Base-by-base conservation (phyloP, 306 rosid genomes). In the Quercus wislizeni region DNA sequence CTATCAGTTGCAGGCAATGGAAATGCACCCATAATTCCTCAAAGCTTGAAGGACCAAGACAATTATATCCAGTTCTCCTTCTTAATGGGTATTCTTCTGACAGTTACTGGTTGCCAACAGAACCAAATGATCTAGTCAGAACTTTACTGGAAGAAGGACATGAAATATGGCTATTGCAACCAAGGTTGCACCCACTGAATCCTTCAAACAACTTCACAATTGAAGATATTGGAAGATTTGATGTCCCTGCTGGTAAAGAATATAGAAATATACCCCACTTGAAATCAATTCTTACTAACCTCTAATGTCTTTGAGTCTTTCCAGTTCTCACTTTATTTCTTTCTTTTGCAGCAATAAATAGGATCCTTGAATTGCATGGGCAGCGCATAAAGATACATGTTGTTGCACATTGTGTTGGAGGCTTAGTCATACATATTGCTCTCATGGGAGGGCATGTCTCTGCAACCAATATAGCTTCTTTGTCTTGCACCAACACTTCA, bases 371-470 rank as follows among this genome's bases (percentile, higher is more conserved):
- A 80, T 62, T 71, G 11, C 73, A 75, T 71, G 78, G 71, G 52
- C 72, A 76, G 7, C 23, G 23, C 51, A 74, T 21, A 71, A 79
- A 49, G 63, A 83, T 83, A 51, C 81, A 83, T 63, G 57, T 83
- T 31, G 83, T 83, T 27, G 83, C 86, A 55, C 86, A 83, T 55
- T 83, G 86, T 79, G 83, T 79, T 49, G 86, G 86, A 54, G 86
- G 86, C 28, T 63, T 83, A 73, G 81, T 78, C 75, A 27, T 80
- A 12, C 86, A 83, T 69, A 79, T 83, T 20, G 76, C 86, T 62
- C 51, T 83, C 59, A 83, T 83, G 86, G 86, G 86, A 63, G 83
- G 80, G 23, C 75, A 83, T 63, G 75, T 79, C 67, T 75, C 83
- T 61, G 73, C 76, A 52, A 30, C 78, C 54, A 54, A 35, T 75